A percentile compares a stretch with the other conserved stretches of the same genome.
Conservation (phyloP, 139 green algal species). For the Cymbomonas tetramitiformis region DNA sequence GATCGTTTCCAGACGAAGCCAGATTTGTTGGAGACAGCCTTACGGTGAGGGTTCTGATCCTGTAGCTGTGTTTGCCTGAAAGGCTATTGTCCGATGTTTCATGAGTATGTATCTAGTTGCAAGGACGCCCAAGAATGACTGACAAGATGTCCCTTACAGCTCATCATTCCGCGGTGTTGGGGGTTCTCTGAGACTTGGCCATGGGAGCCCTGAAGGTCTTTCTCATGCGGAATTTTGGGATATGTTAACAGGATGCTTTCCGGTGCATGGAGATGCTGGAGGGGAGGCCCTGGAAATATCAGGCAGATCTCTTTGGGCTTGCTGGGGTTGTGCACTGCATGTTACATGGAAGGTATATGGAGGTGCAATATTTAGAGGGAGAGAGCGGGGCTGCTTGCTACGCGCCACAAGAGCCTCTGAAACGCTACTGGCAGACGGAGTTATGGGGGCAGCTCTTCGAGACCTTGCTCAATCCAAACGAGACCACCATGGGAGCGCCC, state of each 20-base stretch:
- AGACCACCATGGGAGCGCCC: neutral
- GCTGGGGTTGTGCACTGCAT: slow-evolving; percentile 26
- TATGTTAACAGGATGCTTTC: too few species aligned
- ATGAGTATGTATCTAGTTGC: too few species aligned
- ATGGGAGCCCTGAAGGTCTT: too few species aligned
- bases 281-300: slow-evolving; percentile 23
- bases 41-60: too few species aligned
- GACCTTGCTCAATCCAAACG: slow-evolving; percentile 22
- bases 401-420: neutral
- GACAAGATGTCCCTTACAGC: too few species aligned
- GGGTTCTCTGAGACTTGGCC: too few species aligned
- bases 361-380: slow-evolving; percentile 18
- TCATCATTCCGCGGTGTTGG: too few species aligned
- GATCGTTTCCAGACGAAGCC: slow-evolving; percentile 7
- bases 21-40: slow-evolving; percentile 23
- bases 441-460: slow-evolving; percentile 27
- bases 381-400: neutral
- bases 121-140: too few species aligned
- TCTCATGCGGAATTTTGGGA: too few species aligned
- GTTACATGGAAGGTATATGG: slow-evolving; percentile 32
- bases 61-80: too few species aligned
- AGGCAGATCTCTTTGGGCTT: slow-evolving; percentile 18
- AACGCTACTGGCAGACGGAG: slow-evolving; percentile 22
- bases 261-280: slow-evolving; percentile 32
- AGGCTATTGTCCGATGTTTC: too few species aligned